Conservation (phyloP, 148 eudicot genomes). For the Arctostaphylos glauca region DNA sequence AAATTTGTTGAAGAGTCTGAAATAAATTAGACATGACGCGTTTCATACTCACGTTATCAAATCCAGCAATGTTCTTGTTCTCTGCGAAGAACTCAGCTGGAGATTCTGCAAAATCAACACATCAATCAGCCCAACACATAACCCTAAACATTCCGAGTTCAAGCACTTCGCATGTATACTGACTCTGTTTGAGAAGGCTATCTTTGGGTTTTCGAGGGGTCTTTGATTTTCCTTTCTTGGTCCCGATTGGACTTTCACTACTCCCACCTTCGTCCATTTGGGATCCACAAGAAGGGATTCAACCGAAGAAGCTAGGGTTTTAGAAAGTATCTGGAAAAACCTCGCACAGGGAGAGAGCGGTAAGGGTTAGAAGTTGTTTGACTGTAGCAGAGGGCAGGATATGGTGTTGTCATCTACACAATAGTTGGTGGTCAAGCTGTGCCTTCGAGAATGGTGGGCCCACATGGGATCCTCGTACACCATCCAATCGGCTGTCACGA, state of each 20-base stretch:
- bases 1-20: background rate
- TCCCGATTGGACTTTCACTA: constrained; percentile 56
- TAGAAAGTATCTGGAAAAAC: background rate
- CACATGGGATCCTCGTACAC: background rate
- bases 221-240: constrained; percentile 64
- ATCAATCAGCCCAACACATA: background rate
- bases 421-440: background rate
- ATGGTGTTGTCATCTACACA: background rate
- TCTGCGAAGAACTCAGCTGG: constrained; percentile 99
- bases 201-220: constrained; percentile 64
- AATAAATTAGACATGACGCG: background rate
- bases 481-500: too few relatives aligned
- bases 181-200: constrained; percentile 85
- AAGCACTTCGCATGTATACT: background rate
- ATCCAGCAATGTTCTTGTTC: constrained; percentile 95
- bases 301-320: constrained; percentile 10
- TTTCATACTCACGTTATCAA: constrained; percentile 72
- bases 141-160: background rate
- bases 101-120: constrained; percentile 53
- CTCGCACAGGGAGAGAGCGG: background rate
- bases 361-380: background rate
- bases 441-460: background rate
- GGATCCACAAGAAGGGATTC: background rate
- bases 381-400: background rate
- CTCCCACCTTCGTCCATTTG: constrained; percentile 47